These are phyloP conservation scores for Rhizophora apiculata DNA, from an alignment of 345 rosid genomes.

Conservation along the genomic window DNA sequence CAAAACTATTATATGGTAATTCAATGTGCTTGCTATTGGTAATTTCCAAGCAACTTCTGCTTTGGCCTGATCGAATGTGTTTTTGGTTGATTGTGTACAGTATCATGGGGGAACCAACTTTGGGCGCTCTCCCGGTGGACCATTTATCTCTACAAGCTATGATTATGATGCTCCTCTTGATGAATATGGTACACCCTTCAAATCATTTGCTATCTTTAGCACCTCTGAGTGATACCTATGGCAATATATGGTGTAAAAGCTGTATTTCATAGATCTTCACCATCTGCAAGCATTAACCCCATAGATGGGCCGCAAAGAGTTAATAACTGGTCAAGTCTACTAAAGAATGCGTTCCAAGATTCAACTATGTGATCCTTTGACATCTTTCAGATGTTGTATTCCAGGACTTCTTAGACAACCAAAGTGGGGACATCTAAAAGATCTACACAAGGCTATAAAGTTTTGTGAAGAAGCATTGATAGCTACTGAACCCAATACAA, in stretches of 20 bases:
- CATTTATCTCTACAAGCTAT: constrained; percentile 86
- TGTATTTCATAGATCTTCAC: no score
- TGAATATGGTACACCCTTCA: constrained; percentile 67
- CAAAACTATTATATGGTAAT: constrained; percentile 96
- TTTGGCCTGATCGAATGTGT: constrained; percentile 9
- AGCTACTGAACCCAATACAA: constrained; percentile 64
- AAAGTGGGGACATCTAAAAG: constrained; percentile 93
- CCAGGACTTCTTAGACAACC: constrained; percentile 83
- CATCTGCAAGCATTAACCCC: no score
- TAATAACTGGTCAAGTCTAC: background rate
- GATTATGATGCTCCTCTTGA: constrained; percentile 98
- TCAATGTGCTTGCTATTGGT: background rate
- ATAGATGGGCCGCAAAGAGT: no score
- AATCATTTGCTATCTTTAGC: background rate
- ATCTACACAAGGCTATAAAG: constrained; percentile 85
- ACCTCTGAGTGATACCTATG: background rate
- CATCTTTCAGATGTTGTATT: constrained; percentile 12
- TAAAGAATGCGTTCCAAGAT: background rate
- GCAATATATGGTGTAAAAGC: no score
- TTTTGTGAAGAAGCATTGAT: constrained; percentile 75
- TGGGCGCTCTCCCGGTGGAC: constrained; percentile 78
- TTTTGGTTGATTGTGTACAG: constrained; percentile 38
- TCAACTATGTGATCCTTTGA: background rate
- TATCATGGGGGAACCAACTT: constrained; percentile 98
- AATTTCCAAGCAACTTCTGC: background rate